phyloP scores from a whole-genome alignment of 2,329 filamentous ascomycete genomes.

The Fusarium clavum region DNA sequence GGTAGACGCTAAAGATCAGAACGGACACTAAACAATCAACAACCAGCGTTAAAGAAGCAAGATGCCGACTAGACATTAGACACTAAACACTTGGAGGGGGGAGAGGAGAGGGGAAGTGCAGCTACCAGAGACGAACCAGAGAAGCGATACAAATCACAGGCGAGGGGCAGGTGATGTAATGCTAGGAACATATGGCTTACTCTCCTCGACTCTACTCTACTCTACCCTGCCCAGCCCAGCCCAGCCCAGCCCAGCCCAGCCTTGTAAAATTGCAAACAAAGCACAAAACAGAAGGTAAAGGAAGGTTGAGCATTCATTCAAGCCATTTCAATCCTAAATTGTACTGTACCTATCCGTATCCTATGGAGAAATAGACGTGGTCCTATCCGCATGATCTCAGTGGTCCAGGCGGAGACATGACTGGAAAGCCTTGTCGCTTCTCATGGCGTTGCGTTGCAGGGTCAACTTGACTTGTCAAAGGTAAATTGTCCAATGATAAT shows the following conservation, averaged over 20 bases:
- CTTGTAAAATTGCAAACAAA: conserved; percentile 10
- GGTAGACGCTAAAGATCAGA: conserved; percentile 29
- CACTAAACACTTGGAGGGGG: conserved; percentile 6
- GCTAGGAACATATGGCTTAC: background rate
- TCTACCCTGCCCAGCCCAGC: too few species aligned
- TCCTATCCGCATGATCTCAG: background rate
- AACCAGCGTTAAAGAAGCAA: conserved; percentile 34
- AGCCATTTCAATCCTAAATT: background rate
- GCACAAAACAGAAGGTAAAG: conserved; percentile 3
- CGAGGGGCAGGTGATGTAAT: conserved; percentile 35
- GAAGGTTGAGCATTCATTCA: background rate
- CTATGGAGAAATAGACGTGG: background rate
- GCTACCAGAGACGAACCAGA: conserved; percentile 11
- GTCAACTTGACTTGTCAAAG: background rate
- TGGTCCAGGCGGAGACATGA: background rate
- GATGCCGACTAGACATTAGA: conserved; percentile 21
- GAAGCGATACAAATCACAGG: conserved; percentile 6
- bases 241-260: background rate
- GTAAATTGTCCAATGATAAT: conserved; percentile 3
- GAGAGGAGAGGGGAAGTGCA: background rate
- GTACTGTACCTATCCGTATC: background rate
- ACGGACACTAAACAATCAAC: conserved; percentile 33
- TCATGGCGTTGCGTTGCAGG: background rate
- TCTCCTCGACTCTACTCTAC: too few species aligned
- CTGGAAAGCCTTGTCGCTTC: background rate